Evolutionary conservation across 768 basidiomycete species (phyloP), one percentile per base, ranked within the genome.

Genomic region (Boletus fagicola): DNA sequence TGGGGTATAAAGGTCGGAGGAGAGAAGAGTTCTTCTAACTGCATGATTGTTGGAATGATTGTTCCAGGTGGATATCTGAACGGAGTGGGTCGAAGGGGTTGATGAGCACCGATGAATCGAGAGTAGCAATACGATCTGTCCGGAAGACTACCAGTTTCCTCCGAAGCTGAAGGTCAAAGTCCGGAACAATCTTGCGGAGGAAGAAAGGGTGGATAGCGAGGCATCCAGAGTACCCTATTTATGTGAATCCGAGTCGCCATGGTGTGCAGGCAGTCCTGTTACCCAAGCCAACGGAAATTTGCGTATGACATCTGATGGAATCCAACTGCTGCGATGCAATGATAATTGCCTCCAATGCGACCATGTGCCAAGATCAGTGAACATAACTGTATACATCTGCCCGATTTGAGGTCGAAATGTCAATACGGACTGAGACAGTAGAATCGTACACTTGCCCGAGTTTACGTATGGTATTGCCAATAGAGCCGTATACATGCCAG

Each of bases 11-110:
- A 3, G 5, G 36, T 12, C 18, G 50, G 16, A 33, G 24, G 2
- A 39, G 51, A 12, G 20, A 39, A n/a, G 8, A 39, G 22, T 26
- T 26, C 49, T 47, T 53, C 39, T 20, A 13, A 5, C n/a, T 20
- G 30, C 62, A 69, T 67, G 53, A 13, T 56, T 35, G 13, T 33
- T 43, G 15, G 20, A 50, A 18, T 49, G 26, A 20, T 22, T 13
- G 38, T n/a, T 35, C 47, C n/a, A 26, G 22, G 31, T 8, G 38
- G 22, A 15, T 48, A 18, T 26, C 15, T 24, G n/a, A 24, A 31
- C 26, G n/a, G 31, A 36, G 36, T 18, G 26, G 12, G 8, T 2
- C 2, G 26, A 26, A 30, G 16, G 9, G 24, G 13, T 22, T 10
- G 31, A 45, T 45, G 28, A 7, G 26, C 33, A 40, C 24, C n/a